These are phyloP conservation scores for Telopea speciosissima DNA, from an alignment of 177 flowering plant species.

Conservation along the genomic window DNA sequence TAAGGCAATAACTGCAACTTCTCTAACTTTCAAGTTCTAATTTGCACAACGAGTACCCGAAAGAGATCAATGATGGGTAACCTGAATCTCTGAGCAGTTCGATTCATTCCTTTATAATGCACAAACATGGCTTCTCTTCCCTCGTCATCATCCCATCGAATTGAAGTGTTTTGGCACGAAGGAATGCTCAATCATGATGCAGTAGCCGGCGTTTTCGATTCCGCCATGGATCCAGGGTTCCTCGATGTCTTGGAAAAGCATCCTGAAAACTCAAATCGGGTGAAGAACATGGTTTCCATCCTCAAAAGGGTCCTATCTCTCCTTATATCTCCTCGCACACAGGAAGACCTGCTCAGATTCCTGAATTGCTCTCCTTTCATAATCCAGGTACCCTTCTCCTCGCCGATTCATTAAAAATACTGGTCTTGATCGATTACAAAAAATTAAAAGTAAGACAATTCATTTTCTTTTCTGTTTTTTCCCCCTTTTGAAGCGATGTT, in stretches of 20 bases:
- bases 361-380: conserved; percentile 72
- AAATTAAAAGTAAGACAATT: too few relatives aligned
- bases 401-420: not conserved
- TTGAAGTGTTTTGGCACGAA: conserved; percentile 82
- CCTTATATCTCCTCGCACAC: conserved; percentile 66
- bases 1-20: not conserved
- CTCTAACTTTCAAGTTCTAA: not conserved
- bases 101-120: not conserved
- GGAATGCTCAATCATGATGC: conserved; percentile 82
- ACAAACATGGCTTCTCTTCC: conserved; percentile 8
- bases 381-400: conserved; percentile 59
- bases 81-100: too few relatives aligned
- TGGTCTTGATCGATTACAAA: not conserved
- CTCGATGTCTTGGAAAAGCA: conserved; percentile 80
- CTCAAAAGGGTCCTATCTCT: conserved; percentile 76
- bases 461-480: not conserved
- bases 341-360: conserved; percentile 51
- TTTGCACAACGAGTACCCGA: too few relatives aligned
- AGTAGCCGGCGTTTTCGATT: conserved; percentile 77
- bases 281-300: conserved; percentile 81
- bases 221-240: conserved; percentile 70
- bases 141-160: conserved; percentile 7
- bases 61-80: too few relatives aligned
- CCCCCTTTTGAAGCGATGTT: not conserved
- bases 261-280: conserved; percentile 79